phyloP scores from a whole-genome alignment of 495 filamentous ascomycete genomes.

The Tetracladium marchalianum region DNA sequence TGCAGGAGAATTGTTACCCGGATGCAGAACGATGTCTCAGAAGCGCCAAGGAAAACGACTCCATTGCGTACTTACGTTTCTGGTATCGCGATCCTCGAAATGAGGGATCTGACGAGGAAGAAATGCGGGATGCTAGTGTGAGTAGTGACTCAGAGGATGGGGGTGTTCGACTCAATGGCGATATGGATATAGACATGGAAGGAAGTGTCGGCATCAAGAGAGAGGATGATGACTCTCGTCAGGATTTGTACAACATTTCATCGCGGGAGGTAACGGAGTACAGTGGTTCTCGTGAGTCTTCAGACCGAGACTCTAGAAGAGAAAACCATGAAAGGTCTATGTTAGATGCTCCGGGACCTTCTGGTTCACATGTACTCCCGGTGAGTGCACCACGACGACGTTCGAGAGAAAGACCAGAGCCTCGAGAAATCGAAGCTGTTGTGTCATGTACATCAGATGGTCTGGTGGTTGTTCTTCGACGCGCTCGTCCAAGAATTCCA shows the following conservation, averaged over 20 bases:
- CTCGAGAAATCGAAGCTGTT: constrained; percentile 72
- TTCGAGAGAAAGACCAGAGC: constrained; percentile 8
- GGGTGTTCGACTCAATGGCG: constrained; percentile 8
- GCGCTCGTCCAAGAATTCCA: constrained; percentile 61
- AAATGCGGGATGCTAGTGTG: constrained; percentile 15
- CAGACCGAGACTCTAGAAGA: not conserved
- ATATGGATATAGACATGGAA: constrained; percentile 28
- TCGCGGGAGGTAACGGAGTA: not conserved
- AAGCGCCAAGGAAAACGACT: constrained; percentile 85
- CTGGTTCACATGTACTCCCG: not conserved
- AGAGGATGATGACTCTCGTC: not conserved
- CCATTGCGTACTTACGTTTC: constrained; percentile 89
- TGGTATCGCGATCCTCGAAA: constrained; percentile 66
- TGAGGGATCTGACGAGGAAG: constrained; percentile 24
- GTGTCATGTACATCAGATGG: constrained; percentile 88
- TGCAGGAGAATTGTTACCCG: constrained; percentile 61
- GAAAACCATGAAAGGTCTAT: constrained; percentile 3
- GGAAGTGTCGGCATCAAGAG: not conserved
- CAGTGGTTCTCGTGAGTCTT: not conserved
- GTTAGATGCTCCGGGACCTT: constrained; percentile 16
- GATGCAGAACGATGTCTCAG: constrained; percentile 73
- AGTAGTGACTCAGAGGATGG: constrained; percentile 21
- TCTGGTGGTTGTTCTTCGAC: constrained; percentile 72
- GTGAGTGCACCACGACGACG: not conserved
- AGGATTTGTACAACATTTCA: not conserved